Base-by-base conservation (phyloP, 176 grass and related monocot genomes). In the Dendrocalamus sinicus region DNA sequence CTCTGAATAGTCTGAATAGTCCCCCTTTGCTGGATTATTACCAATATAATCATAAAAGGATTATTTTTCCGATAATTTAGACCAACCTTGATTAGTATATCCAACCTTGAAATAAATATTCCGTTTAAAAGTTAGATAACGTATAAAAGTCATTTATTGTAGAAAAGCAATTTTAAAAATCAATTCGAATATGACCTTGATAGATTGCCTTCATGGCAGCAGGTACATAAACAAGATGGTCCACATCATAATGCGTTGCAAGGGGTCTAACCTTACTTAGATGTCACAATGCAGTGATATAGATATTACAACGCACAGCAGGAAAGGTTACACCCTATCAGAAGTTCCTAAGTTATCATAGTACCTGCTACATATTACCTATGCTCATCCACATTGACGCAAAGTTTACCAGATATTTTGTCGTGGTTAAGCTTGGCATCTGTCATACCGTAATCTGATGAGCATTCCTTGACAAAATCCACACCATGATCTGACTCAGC, bases 381-480 rank as follows among this genome's bases (percentile, higher is more conserved):
- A 71, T 44, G 64, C 14, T 61, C 77, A 67, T 75, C 70, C 46
- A 23, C 32, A 74, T 50, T 2, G 23, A 57, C 4, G 0, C 10
- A 30, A 50, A 44, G 10, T 53, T 73, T 55, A 46, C 15, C 4
- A 3, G 46, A 80, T 19, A 45, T 57, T 4, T 39, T 76, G 15
- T 26, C 82, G 24, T 66, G 67, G 58, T 14, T 51, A 54, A 74
- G 24, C 67, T 84, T 84, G 66, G 75, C 43, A 6, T 65, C 41
- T 6, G 37, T 55, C 47, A 81, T 22, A 59, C 43, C 53, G 12
- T 76, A 81, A n/a, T 80, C 22, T 35, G 84, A 77, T 3, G 57
- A 47, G 66, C 47, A 86, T 60, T 84, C 80, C 37, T 87, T n/a
- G 5, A 89, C 53, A 41, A 79, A 89, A 68, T 87, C 87, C 44